Percentiles rank a stretch among this genome's conserved stretches.
Conservation (phyloP, 805 yeast genomes). For the Metschnikowia henanensis region DNA sequence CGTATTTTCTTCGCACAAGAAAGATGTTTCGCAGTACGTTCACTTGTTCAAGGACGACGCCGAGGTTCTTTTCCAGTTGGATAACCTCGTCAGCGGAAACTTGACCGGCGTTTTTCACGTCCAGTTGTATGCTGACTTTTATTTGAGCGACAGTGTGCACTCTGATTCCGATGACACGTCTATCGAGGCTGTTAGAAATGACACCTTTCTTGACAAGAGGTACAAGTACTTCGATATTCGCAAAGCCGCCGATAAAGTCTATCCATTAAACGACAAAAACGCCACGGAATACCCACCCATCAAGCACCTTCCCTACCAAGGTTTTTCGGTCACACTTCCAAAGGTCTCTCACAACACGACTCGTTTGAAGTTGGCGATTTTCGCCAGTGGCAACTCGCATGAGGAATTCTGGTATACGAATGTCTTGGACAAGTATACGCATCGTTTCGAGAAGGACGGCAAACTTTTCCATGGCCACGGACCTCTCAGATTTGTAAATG, state of each 20-base stretch:
- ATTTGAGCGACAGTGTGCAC: constrained; percentile 16
- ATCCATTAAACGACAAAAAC: constrained; percentile 33
- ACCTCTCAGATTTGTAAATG: constrained; percentile 66
- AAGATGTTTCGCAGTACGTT: constrained; percentile 63
- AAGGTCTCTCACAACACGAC: constrained; percentile 55
- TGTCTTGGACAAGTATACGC: constrained; percentile 47
- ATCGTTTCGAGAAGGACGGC: constrained; percentile 32
- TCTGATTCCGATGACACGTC: neutral
- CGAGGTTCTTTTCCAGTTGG: constrained; percentile 57
- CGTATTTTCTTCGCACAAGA: constrained; percentile 50
- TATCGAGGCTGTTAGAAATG: neutral
- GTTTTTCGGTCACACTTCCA: constrained; percentile 42
- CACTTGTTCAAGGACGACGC: constrained; percentile 47
- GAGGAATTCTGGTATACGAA: constrained; percentile 88
- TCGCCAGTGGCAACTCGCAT: constrained; percentile 70
- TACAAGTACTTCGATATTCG: constrained; percentile 27
- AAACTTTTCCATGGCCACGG: constrained; percentile 57
- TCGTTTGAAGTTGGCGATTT: constrained; percentile 55
- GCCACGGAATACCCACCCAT: constrained; percentile 39
- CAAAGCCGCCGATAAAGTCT: constrained; percentile 39
- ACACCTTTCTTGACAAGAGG: constrained; percentile 7
- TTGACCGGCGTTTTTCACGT: constrained; percentile 64
- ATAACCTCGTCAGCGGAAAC: constrained; percentile 52
- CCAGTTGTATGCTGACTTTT: constrained; percentile 52
- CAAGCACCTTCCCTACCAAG: constrained; percentile 44